A percentile compares a stretch with the other conserved stretches of the same genome.
Conservation (phyloP, 495 filamentous ascomycete genomes). For the Penicillium samsonianum region DNA sequence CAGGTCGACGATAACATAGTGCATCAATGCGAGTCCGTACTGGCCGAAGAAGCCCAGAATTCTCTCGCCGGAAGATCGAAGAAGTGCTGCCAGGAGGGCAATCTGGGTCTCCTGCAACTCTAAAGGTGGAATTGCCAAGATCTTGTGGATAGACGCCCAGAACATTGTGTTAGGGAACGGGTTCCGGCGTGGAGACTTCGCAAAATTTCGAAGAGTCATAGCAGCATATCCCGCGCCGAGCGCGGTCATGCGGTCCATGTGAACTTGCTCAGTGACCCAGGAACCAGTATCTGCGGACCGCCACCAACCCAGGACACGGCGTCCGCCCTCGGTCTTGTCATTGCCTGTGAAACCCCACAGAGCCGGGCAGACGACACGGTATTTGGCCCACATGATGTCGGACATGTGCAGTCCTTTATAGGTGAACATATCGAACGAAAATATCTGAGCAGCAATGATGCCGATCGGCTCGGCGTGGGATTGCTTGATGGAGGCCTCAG, state of each 20-base stretch:
- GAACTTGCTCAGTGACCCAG: conserved; percentile 64
- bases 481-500: conserved; percentile 68
- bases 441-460: conserved; percentile 69
- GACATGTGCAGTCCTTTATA: conserved; percentile 74
- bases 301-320: conserved; percentile 72
- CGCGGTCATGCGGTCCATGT: conserved; percentile 81
- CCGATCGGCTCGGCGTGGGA: conserved; percentile 81
- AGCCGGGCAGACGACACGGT: conserved; percentile 76
- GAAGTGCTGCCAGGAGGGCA: conserved; percentile 72
- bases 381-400: conserved; percentile 88
- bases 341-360: conserved; percentile 81
- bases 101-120: conserved; percentile 77
- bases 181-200: conserved; percentile 61
- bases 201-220: conserved; percentile 78
- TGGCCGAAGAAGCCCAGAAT: conserved; percentile 78
- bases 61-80: conserved; percentile 67
- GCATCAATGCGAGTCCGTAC: conserved; percentile 63
- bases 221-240: conserved; percentile 82
- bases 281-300: conserved; percentile 52
- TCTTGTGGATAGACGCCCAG: conserved; percentile 72
- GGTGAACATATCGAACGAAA: conserved; percentile 64
- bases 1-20: conserved; percentile 65
- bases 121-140: conserved; percentile 67
- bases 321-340: conserved; percentile 71
- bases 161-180: conserved; percentile 79